Evolutionary conservation across 1,139 yeast genomes (phyloP).

Genomic region (Protomyces inouyei): DNA sequence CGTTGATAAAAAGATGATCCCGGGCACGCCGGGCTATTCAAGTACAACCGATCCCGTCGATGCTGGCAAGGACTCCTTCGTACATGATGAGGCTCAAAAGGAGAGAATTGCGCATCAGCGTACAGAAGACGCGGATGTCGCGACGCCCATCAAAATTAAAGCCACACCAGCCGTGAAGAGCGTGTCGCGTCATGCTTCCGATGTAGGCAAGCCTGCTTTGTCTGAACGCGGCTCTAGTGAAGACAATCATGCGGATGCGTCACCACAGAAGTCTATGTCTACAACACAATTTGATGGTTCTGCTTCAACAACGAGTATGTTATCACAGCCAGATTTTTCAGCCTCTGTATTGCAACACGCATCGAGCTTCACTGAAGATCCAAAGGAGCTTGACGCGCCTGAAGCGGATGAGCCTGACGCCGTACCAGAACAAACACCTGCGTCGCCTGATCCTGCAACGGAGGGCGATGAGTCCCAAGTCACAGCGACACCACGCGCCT

Average conservation of each 20-base stretch:
- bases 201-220: not conserved
- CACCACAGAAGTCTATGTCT: not conserved
- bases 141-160: not conserved
- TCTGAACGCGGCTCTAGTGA: not conserved
- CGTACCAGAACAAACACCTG: not conserved
- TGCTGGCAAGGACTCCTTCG: not conserved
- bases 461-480: not conserved
- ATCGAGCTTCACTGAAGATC: not conserved
- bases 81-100: not conserved
- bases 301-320: conserved; percentile 8
- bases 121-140: not conserved
- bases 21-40: not conserved
- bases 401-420: not conserved
- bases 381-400: not conserved
- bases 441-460: not conserved
- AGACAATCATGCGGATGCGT: not conserved
- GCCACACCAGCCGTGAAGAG: not conserved
- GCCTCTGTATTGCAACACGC: conserved; percentile 12
- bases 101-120: not conserved
- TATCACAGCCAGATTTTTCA: conserved; percentile 21
- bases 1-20: conserved; percentile 4
- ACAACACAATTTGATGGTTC: not conserved
- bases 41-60: not conserved
- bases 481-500: conserved; percentile 1
- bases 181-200: not conserved